Evolutionary conservation across 2,329 filamentous ascomycete genomes (phyloP), one percentile per base, ranked within the genome.

Genomic region (Fusarium metavorans): DNA sequence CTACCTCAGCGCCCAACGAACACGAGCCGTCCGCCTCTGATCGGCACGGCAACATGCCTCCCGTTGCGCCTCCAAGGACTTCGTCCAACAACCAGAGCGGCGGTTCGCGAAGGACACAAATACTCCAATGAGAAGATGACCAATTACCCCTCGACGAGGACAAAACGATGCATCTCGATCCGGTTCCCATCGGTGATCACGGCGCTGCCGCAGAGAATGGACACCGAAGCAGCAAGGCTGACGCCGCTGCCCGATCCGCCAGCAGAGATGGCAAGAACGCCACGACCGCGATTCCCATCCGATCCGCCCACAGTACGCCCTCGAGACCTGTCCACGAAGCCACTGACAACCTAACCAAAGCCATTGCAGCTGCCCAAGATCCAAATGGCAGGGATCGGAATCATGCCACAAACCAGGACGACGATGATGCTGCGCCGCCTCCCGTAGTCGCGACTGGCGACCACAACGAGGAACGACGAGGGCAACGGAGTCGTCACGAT

Each of bases 1-100:
- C 86, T 74, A 81, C 85, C 60, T 77, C 82, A 81, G 83, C 68
- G 84, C 62, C 58, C 54, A 76, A 69, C 73, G 88, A 56, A 84
- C 87, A 52, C 81, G 85, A 43, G 82, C 84, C 67, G 32, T 78
- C 85, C 23, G 79, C 85, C 66, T 84, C 87, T 71, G 88, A 88
- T 78, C 86, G 87, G 79, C 85, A 87, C 84, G 89, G 84, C 83
- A 89, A 87, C 83, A 91, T 88, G 85, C 91, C 93, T 63, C 92
- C 94, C 27, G 88, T 94, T 77, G 92, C 93, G 65, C 95, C 94
- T 57, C 94, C 94, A 39, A 91, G 95, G 79, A 95, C 94, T 9
- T 97, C 95, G 16, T 97, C 94, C 50, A 93, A 91, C 74, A 83
- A 84, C 71, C 83, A 85, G 72, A 76, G 80, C 76, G 80, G 85